Conservation (phyloP, 163 green algal genomes). For the Prototheca wickerhamii region DNA sequence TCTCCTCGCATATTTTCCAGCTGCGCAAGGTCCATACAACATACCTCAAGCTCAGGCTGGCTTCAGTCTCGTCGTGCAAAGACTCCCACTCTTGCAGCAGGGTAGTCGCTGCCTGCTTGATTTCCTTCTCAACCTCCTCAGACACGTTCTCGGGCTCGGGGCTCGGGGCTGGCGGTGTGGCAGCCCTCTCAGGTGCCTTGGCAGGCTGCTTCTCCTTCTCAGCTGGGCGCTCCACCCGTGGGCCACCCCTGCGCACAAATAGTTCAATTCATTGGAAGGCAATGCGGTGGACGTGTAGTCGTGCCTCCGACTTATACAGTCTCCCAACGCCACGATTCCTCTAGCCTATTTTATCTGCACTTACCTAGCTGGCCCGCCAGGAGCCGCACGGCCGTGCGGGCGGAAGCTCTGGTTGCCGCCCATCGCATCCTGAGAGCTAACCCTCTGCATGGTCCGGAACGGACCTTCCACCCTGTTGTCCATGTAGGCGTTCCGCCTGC, state of each 20-base stretch:
- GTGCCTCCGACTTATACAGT: background rate
- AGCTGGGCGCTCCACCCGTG: too few relatives aligned
- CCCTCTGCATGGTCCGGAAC: conserved; percentile 39
- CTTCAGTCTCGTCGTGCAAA: background rate
- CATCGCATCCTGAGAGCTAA: conserved; percentile 26
- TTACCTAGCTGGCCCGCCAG: background rate
- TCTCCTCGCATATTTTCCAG: too few relatives aligned
- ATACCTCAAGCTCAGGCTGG: background rate
- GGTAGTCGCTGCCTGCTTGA: background rate
- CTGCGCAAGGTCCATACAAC: too few relatives aligned
- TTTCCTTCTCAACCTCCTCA: too few relatives aligned
- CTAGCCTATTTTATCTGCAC: conserved; percentile 10
- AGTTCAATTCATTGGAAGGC: background rate
- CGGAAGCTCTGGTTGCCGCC: conserved; percentile 13
- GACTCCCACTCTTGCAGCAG: background rate
- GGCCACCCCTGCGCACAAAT: background rate
- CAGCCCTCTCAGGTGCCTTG: background rate
- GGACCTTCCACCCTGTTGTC: conserved; percentile 39
- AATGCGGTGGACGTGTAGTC: background rate
- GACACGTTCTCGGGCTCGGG: too few relatives aligned
- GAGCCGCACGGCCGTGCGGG: conserved; percentile 27
- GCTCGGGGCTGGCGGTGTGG: background rate
- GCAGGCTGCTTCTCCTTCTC: too few relatives aligned
- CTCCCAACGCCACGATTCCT: background rate
- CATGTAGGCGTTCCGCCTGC: conserved; percentile 12